These are phyloP conservation scores for Lachancea waltii DNA, from an alignment of 805 yeast species.

Conservation along the genomic window DNA sequence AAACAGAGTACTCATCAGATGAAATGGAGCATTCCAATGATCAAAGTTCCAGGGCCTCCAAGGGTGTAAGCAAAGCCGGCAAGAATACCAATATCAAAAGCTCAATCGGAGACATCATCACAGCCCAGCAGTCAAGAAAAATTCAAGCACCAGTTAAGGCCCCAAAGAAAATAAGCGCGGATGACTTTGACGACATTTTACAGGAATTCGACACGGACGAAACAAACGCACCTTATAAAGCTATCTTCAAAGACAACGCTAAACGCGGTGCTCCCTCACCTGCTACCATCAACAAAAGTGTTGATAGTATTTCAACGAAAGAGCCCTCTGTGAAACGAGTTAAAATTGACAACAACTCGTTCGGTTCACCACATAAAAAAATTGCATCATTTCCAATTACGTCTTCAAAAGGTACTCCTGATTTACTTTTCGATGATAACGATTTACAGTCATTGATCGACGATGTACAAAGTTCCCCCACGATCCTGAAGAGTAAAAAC, in stretches of 20 bases:
- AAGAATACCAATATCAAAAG: slow-evolving; percentile 3
- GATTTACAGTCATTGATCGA: slow-evolving; percentile 13
- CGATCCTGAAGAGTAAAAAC: slow-evolving; percentile 11
- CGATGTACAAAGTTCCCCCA: slow-evolving; percentile 23
- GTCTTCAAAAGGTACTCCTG: neutral
- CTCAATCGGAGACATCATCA: slow-evolving; percentile 42
- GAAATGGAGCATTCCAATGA: slow-evolving; percentile 33
- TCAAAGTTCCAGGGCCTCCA: slow-evolving; percentile 14
- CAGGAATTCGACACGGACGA: slow-evolving; percentile 39
- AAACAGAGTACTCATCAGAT: slow-evolving; percentile 52
- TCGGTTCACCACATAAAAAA: neutral
- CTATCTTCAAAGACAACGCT: neutral
- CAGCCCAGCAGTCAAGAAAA: slow-evolving; percentile 46
- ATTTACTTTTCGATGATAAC: slow-evolving; percentile 3
- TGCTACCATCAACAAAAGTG: neutral
- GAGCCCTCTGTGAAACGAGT: slow-evolving; percentile 2
- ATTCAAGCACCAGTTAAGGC: slow-evolving; percentile 34
- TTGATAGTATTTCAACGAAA: neutral
- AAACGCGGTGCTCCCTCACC: neutral
- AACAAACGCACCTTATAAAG: neutral
- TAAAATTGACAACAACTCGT: slow-evolving; percentile 1
- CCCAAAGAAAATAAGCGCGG: slow-evolving; percentile 40
- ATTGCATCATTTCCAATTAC: slow-evolving; percentile 1
- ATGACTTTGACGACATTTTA: slow-evolving; percentile 63
- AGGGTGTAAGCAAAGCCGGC: slow-evolving; percentile 16